These are phyloP conservation scores for Xylaria scruposa DNA, from an alignment of 495 filamentous ascomycete species.

Conservation along the genomic window DNA sequence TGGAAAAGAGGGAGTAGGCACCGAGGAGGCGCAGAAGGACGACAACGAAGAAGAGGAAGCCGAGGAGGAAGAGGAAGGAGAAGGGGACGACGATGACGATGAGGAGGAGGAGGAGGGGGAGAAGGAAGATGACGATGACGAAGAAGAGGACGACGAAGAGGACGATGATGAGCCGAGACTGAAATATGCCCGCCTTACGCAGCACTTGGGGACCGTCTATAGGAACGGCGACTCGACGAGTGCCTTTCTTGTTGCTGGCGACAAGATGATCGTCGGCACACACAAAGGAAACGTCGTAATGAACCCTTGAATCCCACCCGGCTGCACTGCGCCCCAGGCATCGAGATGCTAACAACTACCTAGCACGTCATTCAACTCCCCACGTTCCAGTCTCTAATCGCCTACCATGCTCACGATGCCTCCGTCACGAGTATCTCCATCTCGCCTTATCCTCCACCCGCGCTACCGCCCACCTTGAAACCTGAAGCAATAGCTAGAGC, in stretches of 20 bases:
- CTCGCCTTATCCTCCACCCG: constrained; percentile 84
- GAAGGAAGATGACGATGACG: constrained; percentile 59
- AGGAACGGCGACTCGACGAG: constrained; percentile 94
- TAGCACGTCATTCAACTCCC: constrained; percentile 89
- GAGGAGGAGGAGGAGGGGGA: constrained; percentile 68
- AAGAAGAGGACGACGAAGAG: constrained; percentile 78
- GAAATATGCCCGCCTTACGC: constrained; percentile 88
- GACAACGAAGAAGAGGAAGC: constrained; percentile 58
- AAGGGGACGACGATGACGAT: constrained; percentile 54
- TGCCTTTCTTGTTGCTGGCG: constrained; percentile 84
- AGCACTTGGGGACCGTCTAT: constrained; percentile 79
- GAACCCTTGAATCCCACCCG: constrained; percentile 27
- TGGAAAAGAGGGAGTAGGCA: constrained; percentile 46
- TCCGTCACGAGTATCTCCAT: constrained; percentile 89
- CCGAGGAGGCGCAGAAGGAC: constrained; percentile 50
- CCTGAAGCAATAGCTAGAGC: constrained; percentile 57
- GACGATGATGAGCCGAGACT: constrained; percentile 96
- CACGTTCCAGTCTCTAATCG: constrained; percentile 74
- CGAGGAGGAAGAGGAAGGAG: constrained; percentile 66
- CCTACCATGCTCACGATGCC: constrained; percentile 90
- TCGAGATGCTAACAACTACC: constrained; percentile 18
- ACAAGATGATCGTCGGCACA: constrained; percentile 97
- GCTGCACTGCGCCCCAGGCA: neutral
- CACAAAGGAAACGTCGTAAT: constrained; percentile 97
- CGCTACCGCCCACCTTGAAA: constrained; percentile 59